phyloP scores from a whole-genome alignment of 768 basidiomycete genomes.

The Crassisporium funariophilum region DNA sequence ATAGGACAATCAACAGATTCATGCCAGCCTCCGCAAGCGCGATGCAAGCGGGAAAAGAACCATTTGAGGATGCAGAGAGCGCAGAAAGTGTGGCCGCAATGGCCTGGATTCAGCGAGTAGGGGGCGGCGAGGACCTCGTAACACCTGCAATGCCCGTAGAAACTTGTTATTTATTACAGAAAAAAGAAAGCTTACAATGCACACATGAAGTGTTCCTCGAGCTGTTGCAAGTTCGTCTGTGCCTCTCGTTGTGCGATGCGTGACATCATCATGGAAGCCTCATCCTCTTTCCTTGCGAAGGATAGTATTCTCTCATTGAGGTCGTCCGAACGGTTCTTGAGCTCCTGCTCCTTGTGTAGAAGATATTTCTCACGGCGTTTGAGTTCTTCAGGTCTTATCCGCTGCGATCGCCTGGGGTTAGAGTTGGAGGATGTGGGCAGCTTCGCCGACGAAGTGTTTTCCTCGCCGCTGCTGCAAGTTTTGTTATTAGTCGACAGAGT shows the following conservation, averaged over 20 bases:
- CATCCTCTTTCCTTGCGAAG: conserved; percentile 43
- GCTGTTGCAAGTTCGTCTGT: conserved; percentile 46
- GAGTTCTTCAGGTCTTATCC: conserved; percentile 42
- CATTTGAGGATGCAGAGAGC: conserved; percentile 66
- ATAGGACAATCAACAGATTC: conserved; percentile 68
- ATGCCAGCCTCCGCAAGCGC: conserved; percentile 67
- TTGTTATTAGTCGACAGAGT: conserved; percentile 17
- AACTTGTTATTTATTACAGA: background rate
- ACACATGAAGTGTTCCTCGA: conserved; percentile 69
- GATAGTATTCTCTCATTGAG: conserved; percentile 43
- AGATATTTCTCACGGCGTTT: conserved; percentile 38
- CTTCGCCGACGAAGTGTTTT: conserved; percentile 16
- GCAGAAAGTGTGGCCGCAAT: conserved; percentile 72
- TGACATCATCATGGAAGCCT: conserved; percentile 41
- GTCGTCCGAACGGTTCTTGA: conserved; percentile 35
- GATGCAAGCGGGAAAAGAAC: conserved; percentile 69
- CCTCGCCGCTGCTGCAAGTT: conserved; percentile 19
- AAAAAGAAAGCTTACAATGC: conserved; percentile 47
- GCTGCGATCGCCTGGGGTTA: conserved; percentile 38
- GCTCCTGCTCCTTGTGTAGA: conserved; percentile 41
- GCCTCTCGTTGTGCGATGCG: conserved; percentile 44
- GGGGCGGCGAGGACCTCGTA: conserved; percentile 68
- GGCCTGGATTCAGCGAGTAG: conserved; percentile 51
- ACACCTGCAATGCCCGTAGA: conserved; percentile 44
- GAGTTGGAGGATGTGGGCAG: conserved; percentile 22